phyloP scores from a whole-genome alignment of 2,329 filamentous ascomycete genomes.

The Aspergillus phoenicis region DNA sequence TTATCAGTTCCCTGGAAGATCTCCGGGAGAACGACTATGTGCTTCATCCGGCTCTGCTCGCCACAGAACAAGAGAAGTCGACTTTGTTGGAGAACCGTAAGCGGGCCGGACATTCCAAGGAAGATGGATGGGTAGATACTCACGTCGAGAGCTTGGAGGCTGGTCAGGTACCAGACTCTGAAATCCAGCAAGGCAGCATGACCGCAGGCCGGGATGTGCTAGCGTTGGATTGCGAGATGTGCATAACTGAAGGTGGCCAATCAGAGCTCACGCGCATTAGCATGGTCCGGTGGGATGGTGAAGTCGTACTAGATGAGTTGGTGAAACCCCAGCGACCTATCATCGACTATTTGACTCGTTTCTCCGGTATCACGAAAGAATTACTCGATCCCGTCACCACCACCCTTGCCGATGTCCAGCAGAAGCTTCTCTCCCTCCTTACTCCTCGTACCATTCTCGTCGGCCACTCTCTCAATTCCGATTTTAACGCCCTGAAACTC shows the following conservation, averaged over 20 bases:
- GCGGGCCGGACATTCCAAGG: constrained; percentile 49
- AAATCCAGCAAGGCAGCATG: constrained; percentile 78
- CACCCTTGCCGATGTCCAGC: constrained; percentile 79
- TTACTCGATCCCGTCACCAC: constrained; percentile 84
- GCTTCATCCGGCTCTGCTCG: constrained; percentile 76
- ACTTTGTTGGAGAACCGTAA: constrained; percentile 58
- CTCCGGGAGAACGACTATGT: constrained; percentile 81
- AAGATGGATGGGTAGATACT: constrained; percentile 81
- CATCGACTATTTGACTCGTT: constrained; percentile 85
- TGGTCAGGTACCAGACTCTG: constrained; percentile 66
- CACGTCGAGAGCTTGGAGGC: constrained; percentile 67
- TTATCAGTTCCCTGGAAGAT: constrained; percentile 71
- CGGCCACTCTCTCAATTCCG: constrained; percentile 52
- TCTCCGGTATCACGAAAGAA: constrained; percentile 86
- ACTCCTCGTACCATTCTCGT: constrained; percentile 49
- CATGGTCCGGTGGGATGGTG: constrained; percentile 81
- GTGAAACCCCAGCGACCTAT: constrained; percentile 90
- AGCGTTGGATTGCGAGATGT: constrained; percentile 97
- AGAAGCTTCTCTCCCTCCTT: constrained; percentile 71
- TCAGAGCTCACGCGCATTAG: constrained; percentile 89
- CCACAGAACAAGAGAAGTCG: constrained; percentile 57
- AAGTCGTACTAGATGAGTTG: constrained; percentile 80
- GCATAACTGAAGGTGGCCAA: constrained; percentile 76
- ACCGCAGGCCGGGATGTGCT: constrained; percentile 79
- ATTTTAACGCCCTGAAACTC: constrained; percentile 77